Percentiles rank a stretch among this genome's conserved stretches.
Conservation (phyloP, 2,329 filamentous ascomycete species). For the Microcyclospora pomicola region DNA sequence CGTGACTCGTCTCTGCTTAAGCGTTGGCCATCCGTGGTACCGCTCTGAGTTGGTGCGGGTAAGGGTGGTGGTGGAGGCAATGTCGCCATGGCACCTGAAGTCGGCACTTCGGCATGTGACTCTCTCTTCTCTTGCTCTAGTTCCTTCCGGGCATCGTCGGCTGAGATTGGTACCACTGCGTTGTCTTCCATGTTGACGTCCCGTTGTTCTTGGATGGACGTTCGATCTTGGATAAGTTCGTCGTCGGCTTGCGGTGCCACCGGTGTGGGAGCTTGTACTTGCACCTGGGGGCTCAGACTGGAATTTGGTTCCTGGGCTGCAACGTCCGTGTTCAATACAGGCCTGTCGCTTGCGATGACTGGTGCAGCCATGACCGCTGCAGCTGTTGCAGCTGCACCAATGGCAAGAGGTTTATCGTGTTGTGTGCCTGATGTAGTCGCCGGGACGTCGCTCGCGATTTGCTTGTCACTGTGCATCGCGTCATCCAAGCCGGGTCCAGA, state of each 20-base stretch:
- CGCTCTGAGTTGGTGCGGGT: slow-evolving; percentile 18
- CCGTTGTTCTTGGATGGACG: slow-evolving; percentile 31
- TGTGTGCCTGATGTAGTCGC: background rate
- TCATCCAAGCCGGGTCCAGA: too few relatives aligned
- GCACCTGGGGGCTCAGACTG: slow-evolving; percentile 23
- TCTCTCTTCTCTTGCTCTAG: slow-evolving; percentile 8
- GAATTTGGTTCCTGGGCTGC: slow-evolving; percentile 1
- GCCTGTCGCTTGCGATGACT: slow-evolving; percentile 12
- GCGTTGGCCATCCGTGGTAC: too few relatives aligned
- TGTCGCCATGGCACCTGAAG: slow-evolving; percentile 7
- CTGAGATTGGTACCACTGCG: slow-evolving; percentile 34
- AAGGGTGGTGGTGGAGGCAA: slow-evolving; percentile 44
- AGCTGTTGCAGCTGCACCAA: background rate
- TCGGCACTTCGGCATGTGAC: background rate
- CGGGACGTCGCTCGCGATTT: too few relatives aligned
- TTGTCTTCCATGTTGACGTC: slow-evolving; percentile 50
- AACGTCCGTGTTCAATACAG: slow-evolving; percentile 1
- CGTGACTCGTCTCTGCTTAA: too few relatives aligned
- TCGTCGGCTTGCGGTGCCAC: slow-evolving; percentile 24
- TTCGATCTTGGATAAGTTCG: slow-evolving; percentile 35
- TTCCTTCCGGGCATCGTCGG: slow-evolving; percentile 31
- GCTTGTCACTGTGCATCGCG: too few relatives aligned
- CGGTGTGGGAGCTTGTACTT: slow-evolving; percentile 34
- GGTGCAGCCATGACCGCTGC: slow-evolving; percentile 4
- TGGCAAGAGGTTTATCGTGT: slow-evolving; percentile 1